Base-by-base conservation (phyloP, 768 basidiomycete genomes). In the Pisolithus sp. region DNA sequence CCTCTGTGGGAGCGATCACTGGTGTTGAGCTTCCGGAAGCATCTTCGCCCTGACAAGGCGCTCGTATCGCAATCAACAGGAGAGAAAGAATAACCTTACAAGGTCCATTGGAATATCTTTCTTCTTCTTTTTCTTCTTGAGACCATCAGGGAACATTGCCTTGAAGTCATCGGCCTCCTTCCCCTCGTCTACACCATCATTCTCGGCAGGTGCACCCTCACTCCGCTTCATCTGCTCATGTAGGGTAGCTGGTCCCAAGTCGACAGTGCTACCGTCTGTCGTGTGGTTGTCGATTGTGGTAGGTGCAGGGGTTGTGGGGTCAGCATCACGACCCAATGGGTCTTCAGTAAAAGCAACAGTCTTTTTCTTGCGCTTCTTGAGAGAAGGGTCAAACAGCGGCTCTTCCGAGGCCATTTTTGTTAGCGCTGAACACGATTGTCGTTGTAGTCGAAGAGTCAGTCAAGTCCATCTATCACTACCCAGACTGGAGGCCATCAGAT, bases 81-180 rank as follows among this genome's bases (percentile, higher is more conserved):
- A 2, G 7, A 41, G 4, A 26, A 44, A 13, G n/a, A 34, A 13
- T 9, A 42, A 24, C 73, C 85, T 57, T 64, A 87, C 87, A 53
- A 89, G 71, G 68, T 90, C 87, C 66, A 89, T 77, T 5, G 88
- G 89, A 53, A 92, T 88, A 51, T 91, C 90, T 68, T 90, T 92
- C 76, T 87, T 90, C 76, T 92, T 93, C 74, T 91, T 92, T 70
- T 91, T 92, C 79, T 87, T 92, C 79, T 89, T 92, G 66, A 90
- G 64, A 64, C 89, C 90, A 3, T 85, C 88, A 15, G 66, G 68
- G 63, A 92, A 92, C 84, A 91, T 88, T 43, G 85, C 78, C 66
- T 87, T 86, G 68, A 82, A 76, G 36, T 90, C 84, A 28, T 90
- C 88, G 0, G 84, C 85, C 59, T 82, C 82, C 58, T 79, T 76